Percentiles rank a stretch among this genome's conserved stretches.
These are phyloP conservation scores for Bidens hawaiensis DNA, from an alignment of 140 eudicot species.

Conservation along the genomic window DNA sequence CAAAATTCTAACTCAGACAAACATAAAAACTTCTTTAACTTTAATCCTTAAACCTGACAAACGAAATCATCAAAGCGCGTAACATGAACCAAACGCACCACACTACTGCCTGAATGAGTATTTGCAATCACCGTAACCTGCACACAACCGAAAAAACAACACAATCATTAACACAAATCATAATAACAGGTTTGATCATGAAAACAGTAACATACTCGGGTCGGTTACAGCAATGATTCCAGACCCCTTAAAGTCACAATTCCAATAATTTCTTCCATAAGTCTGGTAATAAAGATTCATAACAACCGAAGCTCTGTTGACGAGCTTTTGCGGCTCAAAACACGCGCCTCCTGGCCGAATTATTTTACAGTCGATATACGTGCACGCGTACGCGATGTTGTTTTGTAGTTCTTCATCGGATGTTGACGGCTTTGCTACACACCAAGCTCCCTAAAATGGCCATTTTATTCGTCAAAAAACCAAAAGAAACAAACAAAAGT, in stretches of 20 bases:
- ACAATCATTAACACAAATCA: neutral
- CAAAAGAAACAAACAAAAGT: neutral
- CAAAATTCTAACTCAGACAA: neutral
- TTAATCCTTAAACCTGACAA: neutral
- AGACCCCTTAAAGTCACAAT: slow-evolving; percentile 40
- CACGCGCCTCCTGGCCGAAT: slow-evolving; percentile 34
- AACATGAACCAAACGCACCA: neutral
- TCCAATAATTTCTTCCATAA: slow-evolving; percentile 30
- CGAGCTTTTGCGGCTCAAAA: slow-evolving; percentile 11
- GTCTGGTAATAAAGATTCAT: slow-evolving; percentile 51
- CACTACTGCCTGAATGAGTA: slow-evolving; percentile 9
- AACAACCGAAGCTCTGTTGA: slow-evolving; percentile 41
- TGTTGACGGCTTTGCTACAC: slow-evolving; percentile 36
- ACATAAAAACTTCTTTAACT: neutral
- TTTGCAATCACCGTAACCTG: slow-evolving; percentile 35
- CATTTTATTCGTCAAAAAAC: neutral
- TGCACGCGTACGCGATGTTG: slow-evolving; percentile 34
- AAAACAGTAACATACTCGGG: slow-evolving; percentile 35
- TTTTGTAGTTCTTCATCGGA: slow-evolving; percentile 12
- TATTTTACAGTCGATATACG: slow-evolving; percentile 18
- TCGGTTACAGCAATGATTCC: slow-evolving; percentile 31
- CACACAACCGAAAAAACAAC: neutral
- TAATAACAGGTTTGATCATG: neutral
- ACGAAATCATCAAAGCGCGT: neutral
- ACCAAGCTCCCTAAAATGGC: slow-evolving; percentile 31